These are phyloP conservation scores for Zalaria sp. DNA, from an alignment of 2,329 filamentous ascomycete species.

Conservation along the genomic window DNA sequence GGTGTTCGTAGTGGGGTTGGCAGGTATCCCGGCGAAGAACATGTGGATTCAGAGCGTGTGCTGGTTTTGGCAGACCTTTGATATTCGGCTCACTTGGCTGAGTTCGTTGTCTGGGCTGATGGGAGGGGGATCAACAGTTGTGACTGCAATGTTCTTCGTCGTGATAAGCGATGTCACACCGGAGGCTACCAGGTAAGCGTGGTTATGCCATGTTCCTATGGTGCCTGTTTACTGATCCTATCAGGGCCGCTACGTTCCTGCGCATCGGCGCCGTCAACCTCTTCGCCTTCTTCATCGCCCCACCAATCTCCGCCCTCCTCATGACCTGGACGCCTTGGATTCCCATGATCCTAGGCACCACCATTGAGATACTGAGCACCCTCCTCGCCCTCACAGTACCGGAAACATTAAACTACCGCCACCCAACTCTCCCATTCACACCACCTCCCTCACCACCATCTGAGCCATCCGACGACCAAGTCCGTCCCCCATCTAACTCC, in stretches of 20 bases:
- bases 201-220: no score
- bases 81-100: slow-evolving; percentile 17
- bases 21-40: slow-evolving; percentile 10
- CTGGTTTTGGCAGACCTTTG: slow-evolving; percentile 20
- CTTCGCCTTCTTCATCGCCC: slow-evolving; percentile 14
- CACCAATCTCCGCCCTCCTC: slow-evolving; percentile 18
- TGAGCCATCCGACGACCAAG: not conserved
- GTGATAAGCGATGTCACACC: slow-evolving; percentile 17
- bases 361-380: slow-evolving; percentile 7
- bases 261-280: slow-evolving; percentile 15
- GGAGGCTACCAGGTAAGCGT: slow-evolving; percentile 8
- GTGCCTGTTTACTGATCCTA: not conserved
- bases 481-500: slow-evolving; percentile 1
- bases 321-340: slow-evolving; percentile 21
- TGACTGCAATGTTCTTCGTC: slow-evolving; percentile 14
- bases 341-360: slow-evolving; percentile 13
- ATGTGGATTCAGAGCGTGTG: slow-evolving; percentile 18
- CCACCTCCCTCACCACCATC: not conserved
- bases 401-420: slow-evolving; percentile 18
- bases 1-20: slow-evolving; percentile 14
- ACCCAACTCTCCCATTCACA: not conserved
- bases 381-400: slow-evolving; percentile 13
- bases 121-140: slow-evolving; percentile 13
- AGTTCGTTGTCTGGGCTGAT: slow-evolving; percentile 16
- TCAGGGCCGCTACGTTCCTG: slow-evolving; percentile 16